Conservation (phyloP, 164 flowering plant species). For the Aristolochia californica region DNA sequence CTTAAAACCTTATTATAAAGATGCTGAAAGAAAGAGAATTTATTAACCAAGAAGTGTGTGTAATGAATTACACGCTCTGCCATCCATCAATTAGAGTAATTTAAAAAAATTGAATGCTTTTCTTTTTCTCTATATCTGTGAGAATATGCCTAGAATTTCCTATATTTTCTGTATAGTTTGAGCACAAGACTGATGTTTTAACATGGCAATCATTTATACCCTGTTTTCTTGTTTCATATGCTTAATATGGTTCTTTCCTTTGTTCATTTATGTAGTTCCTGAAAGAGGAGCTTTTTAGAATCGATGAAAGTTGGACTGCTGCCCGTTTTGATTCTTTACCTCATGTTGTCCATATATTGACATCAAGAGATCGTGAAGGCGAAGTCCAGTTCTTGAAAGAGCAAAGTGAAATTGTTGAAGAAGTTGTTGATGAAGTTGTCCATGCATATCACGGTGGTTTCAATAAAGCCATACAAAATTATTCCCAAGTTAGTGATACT, state of each 20-base stretch:
- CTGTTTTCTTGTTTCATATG: not conserved
- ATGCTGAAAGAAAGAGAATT: no score
- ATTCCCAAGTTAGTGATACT: conserved; percentile 69
- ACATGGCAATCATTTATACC: not conserved
- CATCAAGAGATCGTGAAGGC: conserved; percentile 87
- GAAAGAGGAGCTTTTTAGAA: conserved; percentile 56
- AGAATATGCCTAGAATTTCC: not conserved
- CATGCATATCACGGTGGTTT: conserved; percentile 94
- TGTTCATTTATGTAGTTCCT: conserved; percentile 44
- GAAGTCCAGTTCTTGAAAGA: conserved; percentile 71
- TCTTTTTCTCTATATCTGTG: not conserved
- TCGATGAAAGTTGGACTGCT: conserved; percentile 90
- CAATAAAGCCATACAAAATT: conserved; percentile 97
- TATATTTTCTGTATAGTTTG: not conserved
- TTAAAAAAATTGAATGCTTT: not conserved
- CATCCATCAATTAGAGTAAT: not conserved
- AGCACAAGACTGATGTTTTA: not conserved
- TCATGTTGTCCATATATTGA: conserved; percentile 93
- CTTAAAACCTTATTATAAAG: no score
- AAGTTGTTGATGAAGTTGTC: conserved; percentile 97
- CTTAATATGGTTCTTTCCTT: not conserved
- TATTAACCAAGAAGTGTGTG: no score
- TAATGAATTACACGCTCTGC: not conserved
- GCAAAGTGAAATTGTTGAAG: conserved; percentile 84
- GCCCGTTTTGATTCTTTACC: conserved; percentile 96